These are phyloP conservation scores for Boletus reticulatus DNA, from an alignment of 768 basidiomycete genomes.

Conservation along the genomic window DNA sequence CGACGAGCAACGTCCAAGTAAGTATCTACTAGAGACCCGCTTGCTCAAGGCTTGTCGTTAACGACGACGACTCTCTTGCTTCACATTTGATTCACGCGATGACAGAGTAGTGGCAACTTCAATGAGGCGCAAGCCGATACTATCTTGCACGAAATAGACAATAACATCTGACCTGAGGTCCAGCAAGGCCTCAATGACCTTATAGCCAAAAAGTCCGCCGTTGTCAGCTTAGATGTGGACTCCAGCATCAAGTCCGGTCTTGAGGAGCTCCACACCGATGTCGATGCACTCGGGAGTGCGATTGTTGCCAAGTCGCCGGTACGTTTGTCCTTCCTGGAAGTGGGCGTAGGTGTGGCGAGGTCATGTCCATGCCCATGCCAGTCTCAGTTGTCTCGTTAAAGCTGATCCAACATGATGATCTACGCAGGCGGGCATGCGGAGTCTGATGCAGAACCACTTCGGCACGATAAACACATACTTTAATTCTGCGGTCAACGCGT, in stretches of 20 bases:
- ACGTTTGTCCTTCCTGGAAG: not conserved
- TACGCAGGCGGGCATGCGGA: not conserved
- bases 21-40: not conserved
- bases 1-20: not conserved
- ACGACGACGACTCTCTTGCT: not conserved
- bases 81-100: not conserved
- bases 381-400: not conserved
- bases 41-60: not conserved
- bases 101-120: not conserved
- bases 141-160: fast-evolving
- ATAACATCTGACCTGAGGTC: fast-evolving
- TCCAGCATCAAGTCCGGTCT: not conserved
- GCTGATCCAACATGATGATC: not conserved
- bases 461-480: not conserved
- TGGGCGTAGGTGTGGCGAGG: not conserved
- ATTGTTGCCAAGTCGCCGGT: not conserved
- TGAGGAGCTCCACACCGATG: not conserved
- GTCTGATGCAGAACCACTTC: fast-evolving
- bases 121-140: not conserved
- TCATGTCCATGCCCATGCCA: not conserved
- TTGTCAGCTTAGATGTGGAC: fast-evolving
- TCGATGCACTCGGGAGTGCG: not conserved
- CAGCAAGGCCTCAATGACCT: not conserved
- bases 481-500: not conserved
- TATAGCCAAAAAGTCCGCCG: not conserved